Evolutionary conservation across 306 rosid genomes (phyloP).

Genomic region (Casuarina equisetifolia): DNA sequence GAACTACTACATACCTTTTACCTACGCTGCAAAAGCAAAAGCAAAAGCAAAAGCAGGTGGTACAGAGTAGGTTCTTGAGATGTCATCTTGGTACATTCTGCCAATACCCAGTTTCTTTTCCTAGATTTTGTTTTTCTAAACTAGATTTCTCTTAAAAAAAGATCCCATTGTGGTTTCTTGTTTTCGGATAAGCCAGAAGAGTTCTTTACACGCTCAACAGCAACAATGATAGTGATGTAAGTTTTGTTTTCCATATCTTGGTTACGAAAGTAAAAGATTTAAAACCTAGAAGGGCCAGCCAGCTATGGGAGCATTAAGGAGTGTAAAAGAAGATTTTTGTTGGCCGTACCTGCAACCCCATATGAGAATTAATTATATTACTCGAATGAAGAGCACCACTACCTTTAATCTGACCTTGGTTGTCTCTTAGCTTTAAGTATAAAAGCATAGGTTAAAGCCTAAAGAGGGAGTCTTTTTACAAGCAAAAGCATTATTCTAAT

Average conservation of each 20-base stretch:
- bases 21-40: neutral
- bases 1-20: neutral
- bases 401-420: constrained; percentile 19
- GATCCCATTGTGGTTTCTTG: neutral
- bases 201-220: too few species aligned
- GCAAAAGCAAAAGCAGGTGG: neutral
- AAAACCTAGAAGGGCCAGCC: neutral
- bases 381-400: neutral
- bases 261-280: neutral
- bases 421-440: constrained; percentile 29
- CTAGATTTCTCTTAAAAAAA: neutral
- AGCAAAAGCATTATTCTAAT: constrained; percentile 30
- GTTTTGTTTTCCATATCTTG: neutral
- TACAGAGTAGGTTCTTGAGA: neutral
- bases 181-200: too few species aligned
- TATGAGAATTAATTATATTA: constrained; percentile 1
- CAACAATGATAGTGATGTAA: neutral
- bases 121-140: neutral
- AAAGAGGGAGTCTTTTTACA: constrained; percentile 34
- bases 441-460: constrained; percentile 24
- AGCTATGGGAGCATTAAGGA: neutral
- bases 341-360: neutral
- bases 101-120: too few species aligned
- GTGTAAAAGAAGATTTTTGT: neutral
- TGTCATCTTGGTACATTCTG: neutral